Conservation (phyloP, 306 rosid species). For the Vigna unguiculata region DNA sequence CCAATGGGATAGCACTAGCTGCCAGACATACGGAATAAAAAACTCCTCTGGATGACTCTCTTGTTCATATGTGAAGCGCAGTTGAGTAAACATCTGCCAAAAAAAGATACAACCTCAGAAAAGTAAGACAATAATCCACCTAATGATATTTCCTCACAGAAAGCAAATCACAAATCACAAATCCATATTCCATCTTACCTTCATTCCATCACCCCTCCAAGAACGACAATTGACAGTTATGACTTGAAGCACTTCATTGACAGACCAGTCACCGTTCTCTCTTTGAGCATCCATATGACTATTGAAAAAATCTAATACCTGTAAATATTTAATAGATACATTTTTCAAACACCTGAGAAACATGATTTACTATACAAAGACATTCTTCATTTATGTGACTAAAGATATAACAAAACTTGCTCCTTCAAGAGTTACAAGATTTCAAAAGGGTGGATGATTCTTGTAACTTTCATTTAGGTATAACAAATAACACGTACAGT, state of each 20-base stretch:
- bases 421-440: constrained; percentile 35
- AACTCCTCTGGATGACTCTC: constrained; percentile 98
- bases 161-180: constrained; percentile 20
- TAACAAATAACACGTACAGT: constrained; percentile 59
- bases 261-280: constrained; percentile 91
- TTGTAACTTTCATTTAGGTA: constrained; percentile 7
- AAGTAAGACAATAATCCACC: constrained; percentile 29
- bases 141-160: constrained; percentile 22
- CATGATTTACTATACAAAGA: constrained; percentile 11
- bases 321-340: constrained; percentile 39
- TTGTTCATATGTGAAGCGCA: constrained; percentile 98
- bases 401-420: constrained; percentile 31
- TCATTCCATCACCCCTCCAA: constrained; percentile 99
- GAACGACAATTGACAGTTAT: constrained; percentile 88
- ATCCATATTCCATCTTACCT: constrained; percentile 60
- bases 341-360: constrained; percentile 31
- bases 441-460: constrained; percentile 7
- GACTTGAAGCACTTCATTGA: constrained; percentile 87
- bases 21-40: constrained; percentile 96
- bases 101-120: constrained; percentile 31
- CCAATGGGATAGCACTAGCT: constrained; percentile 90
- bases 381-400: not conserved
- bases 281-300: constrained; percentile 95
- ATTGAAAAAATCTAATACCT: constrained; percentile 97
- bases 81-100: constrained; percentile 89